phyloP scores from a whole-genome alignment of 768 basidiomycete genomes.

The Rubroboletus pulcherrimus region DNA sequence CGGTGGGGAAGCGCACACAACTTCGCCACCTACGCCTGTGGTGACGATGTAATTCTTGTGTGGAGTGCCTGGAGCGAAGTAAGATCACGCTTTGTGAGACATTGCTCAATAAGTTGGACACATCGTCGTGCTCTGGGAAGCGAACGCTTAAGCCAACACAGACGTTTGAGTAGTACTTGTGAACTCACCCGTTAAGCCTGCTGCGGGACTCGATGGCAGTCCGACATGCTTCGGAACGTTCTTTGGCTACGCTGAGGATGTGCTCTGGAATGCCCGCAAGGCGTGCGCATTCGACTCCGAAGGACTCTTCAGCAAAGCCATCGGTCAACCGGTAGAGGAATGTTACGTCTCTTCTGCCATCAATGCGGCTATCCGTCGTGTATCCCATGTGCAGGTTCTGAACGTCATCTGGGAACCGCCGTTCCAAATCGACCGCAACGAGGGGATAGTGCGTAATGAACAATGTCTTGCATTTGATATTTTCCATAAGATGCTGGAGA shows the following conservation, averaged over 20 bases:
- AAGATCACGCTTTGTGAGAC: conserved; percentile 19
- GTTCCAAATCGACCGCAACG: conserved; percentile 66
- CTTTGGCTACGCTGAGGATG: conserved; percentile 59
- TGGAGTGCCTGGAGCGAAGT: conserved; percentile 22
- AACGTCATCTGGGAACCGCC: conserved; percentile 54
- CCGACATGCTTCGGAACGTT: conserved; percentile 54
- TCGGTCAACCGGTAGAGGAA: conserved; percentile 77
- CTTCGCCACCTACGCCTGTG: conserved; percentile 4
- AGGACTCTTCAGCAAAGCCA: conserved; percentile 79
- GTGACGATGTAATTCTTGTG: conserved; percentile 7
- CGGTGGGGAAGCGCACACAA: background rate
- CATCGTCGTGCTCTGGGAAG: conserved; percentile 27
- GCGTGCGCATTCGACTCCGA: conserved; percentile 89
- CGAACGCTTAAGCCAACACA: background rate
- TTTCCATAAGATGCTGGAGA: conserved; percentile 62
- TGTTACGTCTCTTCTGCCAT: conserved; percentile 75
- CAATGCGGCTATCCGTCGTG: conserved; percentile 59
- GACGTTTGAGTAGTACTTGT: background rate
- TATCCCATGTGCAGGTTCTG: conserved; percentile 89
- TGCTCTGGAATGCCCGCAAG: conserved; percentile 77
- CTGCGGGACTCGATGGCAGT: conserved; percentile 46
- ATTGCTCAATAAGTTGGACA: conserved; percentile 25
- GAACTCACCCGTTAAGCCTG: conserved; percentile 46
- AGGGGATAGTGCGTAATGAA: conserved; percentile 96
- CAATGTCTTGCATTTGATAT: conserved; percentile 64